These are phyloP conservation scores for Lonicera japonica DNA, from an alignment of 129 eudicot species.

Conservation along the genomic window DNA sequence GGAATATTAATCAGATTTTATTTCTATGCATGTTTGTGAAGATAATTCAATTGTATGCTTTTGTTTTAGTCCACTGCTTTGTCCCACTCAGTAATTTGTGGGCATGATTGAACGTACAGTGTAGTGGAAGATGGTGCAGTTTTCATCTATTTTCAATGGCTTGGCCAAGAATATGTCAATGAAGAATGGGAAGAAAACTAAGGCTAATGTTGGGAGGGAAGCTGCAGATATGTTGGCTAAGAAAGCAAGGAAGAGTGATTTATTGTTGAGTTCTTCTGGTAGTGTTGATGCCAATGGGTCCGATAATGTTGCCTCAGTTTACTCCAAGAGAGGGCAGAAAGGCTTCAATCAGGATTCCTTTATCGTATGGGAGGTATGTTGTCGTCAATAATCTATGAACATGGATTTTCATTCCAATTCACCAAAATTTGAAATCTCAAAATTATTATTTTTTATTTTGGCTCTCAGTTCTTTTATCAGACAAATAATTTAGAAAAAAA, in stretches of 20 bases:
- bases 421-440: too few species aligned
- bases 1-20: too few species aligned
- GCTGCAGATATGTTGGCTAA: constrained; percentile 53
- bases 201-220: constrained; percentile 48
- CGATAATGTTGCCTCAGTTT: constrained; percentile 42
- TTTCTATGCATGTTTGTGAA: too few species aligned
- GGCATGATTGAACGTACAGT: constrained; percentile 14
- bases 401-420: too few species aligned
- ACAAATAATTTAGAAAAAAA: too few species aligned
- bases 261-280: constrained; percentile 55
- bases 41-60: too few species aligned
- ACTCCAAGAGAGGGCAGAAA: constrained; percentile 69
- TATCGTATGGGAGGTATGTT: constrained; percentile 78
- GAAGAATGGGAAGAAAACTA: constrained; percentile 39
- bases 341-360: constrained; percentile 75
- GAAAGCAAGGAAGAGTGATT: constrained; percentile 60
- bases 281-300: constrained; percentile 32
- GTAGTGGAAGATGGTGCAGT: constrained; percentile 68
- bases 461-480: too few species aligned
- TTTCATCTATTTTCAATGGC: constrained; percentile 50
- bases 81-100: constrained; percentile 5
- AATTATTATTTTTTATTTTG: too few species aligned
- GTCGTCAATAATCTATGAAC: background rate
- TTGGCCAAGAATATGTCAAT: constrained; percentile 46
- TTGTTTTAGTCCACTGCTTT: too few species aligned